Percentiles rank a stretch among this genome's conserved stretches.
phyloP scores from a whole-genome alignment of 78 protist genomes.

The Isochrysis galbana region DNA sequence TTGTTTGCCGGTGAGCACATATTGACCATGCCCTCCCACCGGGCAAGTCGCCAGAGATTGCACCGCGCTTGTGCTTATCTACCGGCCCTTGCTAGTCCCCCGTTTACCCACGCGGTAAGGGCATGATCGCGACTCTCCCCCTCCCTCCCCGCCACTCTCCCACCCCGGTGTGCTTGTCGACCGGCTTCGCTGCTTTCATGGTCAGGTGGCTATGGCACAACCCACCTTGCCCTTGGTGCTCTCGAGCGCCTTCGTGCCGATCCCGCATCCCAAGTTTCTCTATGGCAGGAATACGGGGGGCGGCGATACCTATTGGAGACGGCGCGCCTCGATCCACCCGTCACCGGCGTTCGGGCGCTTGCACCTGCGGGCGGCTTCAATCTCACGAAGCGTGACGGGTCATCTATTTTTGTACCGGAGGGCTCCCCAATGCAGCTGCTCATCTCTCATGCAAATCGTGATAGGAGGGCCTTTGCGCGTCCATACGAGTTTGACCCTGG shows the following conservation, averaged over 20 bases:
- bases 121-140: neutral
- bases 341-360: neutral
- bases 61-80: too few relatives aligned
- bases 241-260: neutral
- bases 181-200: neutral
- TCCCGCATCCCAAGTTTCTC: neutral
- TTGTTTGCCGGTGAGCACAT: neutral
- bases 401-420: neutral
- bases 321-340: slow-evolving; percentile 8
- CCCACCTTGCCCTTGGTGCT: neutral
- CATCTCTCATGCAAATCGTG: neutral
- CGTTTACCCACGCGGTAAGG: too few relatives aligned
- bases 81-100: too few relatives aligned
- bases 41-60: too few relatives aligned
- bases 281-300: neutral
- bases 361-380: neutral
- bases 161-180: neutral
- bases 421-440: neutral
- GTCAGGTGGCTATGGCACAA: neutral
- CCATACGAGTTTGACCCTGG: neutral
- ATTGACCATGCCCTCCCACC: too few relatives aligned
- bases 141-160: neutral
- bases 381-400: neutral
- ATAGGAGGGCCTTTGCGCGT: neutral
- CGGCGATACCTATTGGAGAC: neutral